Evolutionary conservation across 2,329 filamentous ascomycete genomes (phyloP), one percentile per base, ranked within the genome.

Genomic region (Coniochaeta sp.): DNA sequence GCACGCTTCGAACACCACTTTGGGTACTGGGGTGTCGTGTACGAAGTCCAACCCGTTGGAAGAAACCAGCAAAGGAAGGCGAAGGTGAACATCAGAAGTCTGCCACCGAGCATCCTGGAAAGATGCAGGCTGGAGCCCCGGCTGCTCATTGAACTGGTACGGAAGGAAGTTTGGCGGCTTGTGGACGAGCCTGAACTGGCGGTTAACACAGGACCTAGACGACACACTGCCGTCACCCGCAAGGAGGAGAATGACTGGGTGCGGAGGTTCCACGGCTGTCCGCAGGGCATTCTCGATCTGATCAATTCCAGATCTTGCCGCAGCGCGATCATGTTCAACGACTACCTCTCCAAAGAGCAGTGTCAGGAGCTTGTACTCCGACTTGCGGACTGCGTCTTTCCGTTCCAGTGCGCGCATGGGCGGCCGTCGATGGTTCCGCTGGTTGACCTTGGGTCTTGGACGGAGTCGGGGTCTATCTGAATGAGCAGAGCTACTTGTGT

Each of bases 261-360:
- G 1, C 68, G 75, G 1, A 72, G 72, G 6, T 81, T 95, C 35
- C 79, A 82, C 27, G 76, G 76, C 2, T 95, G 89, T 58, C 91
- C 92, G 0, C 73, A 77, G 24, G 85, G 86, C 0, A 82, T 97
- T 12, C 60, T 95, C 4, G 87, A 95, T 27, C 69, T 92, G 62
- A 69, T 92, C 4, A 85, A 90, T 61, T 91, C 87, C 0, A 78
- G 86, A 51, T 82, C 89, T 1, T 94, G 89, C 61, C 77, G 87
- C 50, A 89, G 86, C 31, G 87, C 89, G 2, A 83, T 94, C 63
- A 92, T 91, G 87, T 95, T 95, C 68, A 92, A 92, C 58, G 89
- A 95, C 60, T 62, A 70, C 6, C 68, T 94, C 7, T 74, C 73
- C 0, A 56, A 63, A 1, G 66, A 73, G 0, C 76, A 89, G 56